A percentile compares a stretch with the other conserved stretches of the same genome.
These are phyloP conservation scores for Emericellopsis cladophorae DNA, from an alignment of 2,329 filamentous ascomycete genomes.

Conservation along the genomic window DNA sequence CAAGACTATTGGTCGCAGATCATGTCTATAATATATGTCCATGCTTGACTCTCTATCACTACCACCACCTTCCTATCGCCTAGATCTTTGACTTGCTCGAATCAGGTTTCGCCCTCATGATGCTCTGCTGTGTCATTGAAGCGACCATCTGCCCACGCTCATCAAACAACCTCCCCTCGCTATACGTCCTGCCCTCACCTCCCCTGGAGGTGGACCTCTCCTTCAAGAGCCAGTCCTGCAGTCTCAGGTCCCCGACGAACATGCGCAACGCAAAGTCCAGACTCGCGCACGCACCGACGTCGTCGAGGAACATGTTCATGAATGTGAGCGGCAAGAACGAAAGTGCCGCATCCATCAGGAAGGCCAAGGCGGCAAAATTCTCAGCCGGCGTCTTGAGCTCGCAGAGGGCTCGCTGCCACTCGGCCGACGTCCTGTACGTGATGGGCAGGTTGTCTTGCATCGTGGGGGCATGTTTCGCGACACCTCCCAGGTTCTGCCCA, in stretches of 20 bases:
- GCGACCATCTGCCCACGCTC: constrained; percentile 28
- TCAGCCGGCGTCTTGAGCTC: constrained; percentile 12
- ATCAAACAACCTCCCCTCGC: constrained; percentile 31
- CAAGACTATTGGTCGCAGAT: not conserved
- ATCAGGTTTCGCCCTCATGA: constrained; percentile 10
- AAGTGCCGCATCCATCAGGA: constrained; percentile 29
- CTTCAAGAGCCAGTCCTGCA: constrained; percentile 27
- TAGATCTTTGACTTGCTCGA: not conserved
- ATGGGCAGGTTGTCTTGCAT: constrained; percentile 15
- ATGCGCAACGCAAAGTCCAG: constrained; percentile 37
- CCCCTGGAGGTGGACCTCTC: constrained; percentile 24
- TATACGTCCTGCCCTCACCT: constrained; percentile 27
- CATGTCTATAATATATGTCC: not conserved
- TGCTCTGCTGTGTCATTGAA: constrained; percentile 33
- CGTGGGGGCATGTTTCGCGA: constrained; percentile 25
- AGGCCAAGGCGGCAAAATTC: constrained; percentile 23
- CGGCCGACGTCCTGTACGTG: constrained; percentile 22
- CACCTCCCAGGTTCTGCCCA: constrained; percentile 28
- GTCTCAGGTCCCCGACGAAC: constrained; percentile 22
- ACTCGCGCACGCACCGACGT: constrained; percentile 27
- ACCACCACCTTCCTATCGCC: not conserved
- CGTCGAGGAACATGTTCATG: constrained; percentile 26
- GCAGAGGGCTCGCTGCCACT: constrained; percentile 22
- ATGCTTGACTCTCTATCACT: not conserved
- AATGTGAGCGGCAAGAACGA: constrained; percentile 30